Base-by-base conservation (phyloP, 1,284 basidiomycete species). In the Cryptococcus deneoformans region DNA sequence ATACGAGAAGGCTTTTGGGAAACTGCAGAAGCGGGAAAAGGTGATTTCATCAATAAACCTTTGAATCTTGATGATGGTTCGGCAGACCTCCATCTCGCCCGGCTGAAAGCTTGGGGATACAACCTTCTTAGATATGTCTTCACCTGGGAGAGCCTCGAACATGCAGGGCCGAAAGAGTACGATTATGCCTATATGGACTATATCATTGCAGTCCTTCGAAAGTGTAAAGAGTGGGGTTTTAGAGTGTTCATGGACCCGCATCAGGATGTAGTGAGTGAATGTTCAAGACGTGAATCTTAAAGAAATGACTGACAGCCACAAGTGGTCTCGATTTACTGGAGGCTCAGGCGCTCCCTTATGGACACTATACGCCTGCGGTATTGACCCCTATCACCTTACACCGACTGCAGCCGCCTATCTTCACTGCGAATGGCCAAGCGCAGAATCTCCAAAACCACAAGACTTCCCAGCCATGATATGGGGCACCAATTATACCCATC, bases 311-410 rank as follows among this genome's bases (percentile, higher is more conserved):
- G 39, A 46, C 6, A 14, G 36, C 52, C 1, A n/a, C 46, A 70
- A 96, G 92, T 98, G 95, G 91, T 97, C 94, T 1, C 89, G 95
- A 43, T 97, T 94, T 79, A 90, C 90, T 5, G 94, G 95, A 24
- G 95, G 95, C 6, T 96, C 92, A 0, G 95, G 95, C 10, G 95
- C 95, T 0, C 95, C 95, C 0, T 89, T 87, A 69, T 99, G 95
- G 95, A 94, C 93, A 0, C 81, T 98, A 6, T 83, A 85, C 40
- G 94, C 94, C 0, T 96, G 92, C 71, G 95, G 94, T 9, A 85
- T 99, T 63, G 84, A 98, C 69, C 92, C 93, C 0, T 83, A 86
- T 52, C 84, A 89, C 64, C 86, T 97, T 60, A 90, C 89, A 0
- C 82, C 86, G 1, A 97, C 94, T 0, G 87, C 89, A 70, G 83